Evolutionary conservation across 2,329 filamentous ascomycete genomes (phyloP), one percentile per base, ranked within the genome.

Genomic region (Ophiostoma piceae): DNA sequence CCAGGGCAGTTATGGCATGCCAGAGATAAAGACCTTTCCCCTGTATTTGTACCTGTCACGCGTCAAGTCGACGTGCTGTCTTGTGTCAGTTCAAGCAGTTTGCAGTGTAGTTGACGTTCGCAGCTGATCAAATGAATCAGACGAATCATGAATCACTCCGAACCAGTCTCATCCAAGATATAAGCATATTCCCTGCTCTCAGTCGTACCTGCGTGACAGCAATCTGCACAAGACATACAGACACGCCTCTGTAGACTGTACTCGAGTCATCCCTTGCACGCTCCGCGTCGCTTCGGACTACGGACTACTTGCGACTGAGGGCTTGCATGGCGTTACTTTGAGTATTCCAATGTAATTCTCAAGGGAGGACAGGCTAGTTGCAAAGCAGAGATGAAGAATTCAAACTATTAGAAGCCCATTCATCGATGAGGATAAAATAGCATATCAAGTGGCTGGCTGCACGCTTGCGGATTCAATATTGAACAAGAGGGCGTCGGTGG

Each of bases 381-480:
- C 41, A 16, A 16, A 16, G 41, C 11, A 3, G n/a, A 2, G 47
- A 9, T 3, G 19, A 22, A 57, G 22, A 57, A 57, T 57, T 12
- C 22, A 22, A 22, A 57, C n/a, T 26, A 26, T 26, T 57, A 4
- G 51, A 57, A 9, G 16, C 9, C n/a, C n/a, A 22, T 57, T 57
- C 3, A 57, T 26, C 2, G 35, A 35, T 35, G 8, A 6, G 35
- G 35, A 35, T 35, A 35, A 35, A 35, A 8, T 35, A 5, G 22
- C n/a, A 57, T 26, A 7, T 47, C 5, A 57, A 29, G 51, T 57
- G 51, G 51, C 51, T 57, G 51, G 43, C 43, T 14, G 51, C 8
- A 57, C n/a, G 51, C n/a, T 57, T 57, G 51, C 51, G 51, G 26
- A 26, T 57, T 57, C 51, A 57, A 57, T 57, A 57, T 22, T 57